Evolutionary conservation across 768 basidiomycete species (phyloP).

Genomic region (Lentinus brumalis): DNA sequence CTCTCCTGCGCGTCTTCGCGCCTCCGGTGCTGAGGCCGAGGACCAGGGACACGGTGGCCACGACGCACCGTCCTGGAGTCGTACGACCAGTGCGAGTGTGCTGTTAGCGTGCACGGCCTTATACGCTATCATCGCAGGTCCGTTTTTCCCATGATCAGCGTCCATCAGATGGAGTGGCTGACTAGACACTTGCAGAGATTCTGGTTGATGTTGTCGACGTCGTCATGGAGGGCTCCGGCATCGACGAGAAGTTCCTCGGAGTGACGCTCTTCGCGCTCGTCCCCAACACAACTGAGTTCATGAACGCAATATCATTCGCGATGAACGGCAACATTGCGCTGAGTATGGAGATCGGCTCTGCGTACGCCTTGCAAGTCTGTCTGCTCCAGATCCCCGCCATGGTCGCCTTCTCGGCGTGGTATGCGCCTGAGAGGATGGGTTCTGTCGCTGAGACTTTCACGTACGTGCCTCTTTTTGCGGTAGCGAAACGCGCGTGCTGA

Average conservation of each 20-base stretch:
- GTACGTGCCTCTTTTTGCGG: conserved; percentile 50
- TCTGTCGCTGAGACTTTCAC: conserved; percentile 90
- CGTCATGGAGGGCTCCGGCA: conserved; percentile 84
- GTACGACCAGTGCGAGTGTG: conserved; percentile 86
- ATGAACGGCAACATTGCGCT: conserved; percentile 95
- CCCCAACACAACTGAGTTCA: conserved; percentile 98
- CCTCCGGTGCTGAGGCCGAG: conserved; percentile 34
- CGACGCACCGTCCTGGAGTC: conserved; percentile 96
- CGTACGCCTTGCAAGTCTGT: conserved; percentile 98
- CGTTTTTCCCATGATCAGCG: too few relatives aligned
- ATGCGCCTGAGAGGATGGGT: conserved; percentile 84
- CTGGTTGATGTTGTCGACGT: conserved; percentile 96
- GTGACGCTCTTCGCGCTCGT: conserved; percentile 96
- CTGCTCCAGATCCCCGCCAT: conserved; percentile 97
- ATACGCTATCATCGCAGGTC: conserved; percentile 95
- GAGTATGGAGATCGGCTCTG: conserved; percentile 99
- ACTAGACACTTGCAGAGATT: conserved; percentile 58
- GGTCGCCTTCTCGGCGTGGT: conserved; percentile 98
- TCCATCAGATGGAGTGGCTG: too few relatives aligned
- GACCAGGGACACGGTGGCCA: conserved; percentile 78
- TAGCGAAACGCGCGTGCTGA: not conserved
- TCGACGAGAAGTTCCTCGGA: conserved; percentile 97
- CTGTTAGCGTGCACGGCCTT: conserved; percentile 86
- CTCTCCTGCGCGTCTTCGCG: conserved; percentile 49
- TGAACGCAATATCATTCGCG: conserved; percentile 99